Evolutionary conservation across 2,329 filamentous ascomycete genomes (phyloP).

Genomic region (Clarireedia monteithiana): DNA sequence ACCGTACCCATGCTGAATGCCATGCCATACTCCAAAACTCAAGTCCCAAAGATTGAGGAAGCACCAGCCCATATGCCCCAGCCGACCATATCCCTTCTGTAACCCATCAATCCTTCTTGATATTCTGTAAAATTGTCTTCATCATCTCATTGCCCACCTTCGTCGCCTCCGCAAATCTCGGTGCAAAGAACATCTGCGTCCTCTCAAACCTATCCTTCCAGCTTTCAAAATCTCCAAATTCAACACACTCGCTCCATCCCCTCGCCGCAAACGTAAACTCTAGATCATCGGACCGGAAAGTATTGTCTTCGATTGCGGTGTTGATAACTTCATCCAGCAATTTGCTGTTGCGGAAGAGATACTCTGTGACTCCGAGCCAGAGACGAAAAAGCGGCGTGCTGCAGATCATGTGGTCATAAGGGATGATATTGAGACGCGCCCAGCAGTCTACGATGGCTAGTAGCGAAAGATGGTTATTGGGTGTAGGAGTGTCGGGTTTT

Average conservation of each 20-base stretch:
- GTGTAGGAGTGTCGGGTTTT: conserved; percentile 47
- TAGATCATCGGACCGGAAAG: conserved; percentile 88
- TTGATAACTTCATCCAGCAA: conserved; percentile 79
- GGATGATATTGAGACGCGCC: conserved; percentile 86
- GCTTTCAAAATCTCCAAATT: conserved; percentile 83
- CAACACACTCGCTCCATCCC: conserved; percentile 92
- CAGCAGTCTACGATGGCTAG: conserved; percentile 98
- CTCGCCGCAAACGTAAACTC: conserved; percentile 97
- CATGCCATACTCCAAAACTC: background rate
- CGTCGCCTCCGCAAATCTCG: conserved; percentile 79
- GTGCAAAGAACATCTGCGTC: conserved; percentile 87
- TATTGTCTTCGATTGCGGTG: conserved; percentile 81
- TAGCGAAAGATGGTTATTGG: conserved; percentile 89
- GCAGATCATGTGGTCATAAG: conserved; percentile 99
- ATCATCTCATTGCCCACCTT: conserved; percentile 95
- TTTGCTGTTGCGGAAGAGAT: conserved; percentile 76
- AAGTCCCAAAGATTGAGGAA: background rate
- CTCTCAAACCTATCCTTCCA: conserved; percentile 87
- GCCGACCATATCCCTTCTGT: background rate
- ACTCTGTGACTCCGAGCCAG: conserved; percentile 95
- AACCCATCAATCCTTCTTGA: conserved; percentile 32
- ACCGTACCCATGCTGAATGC: too few species aligned
- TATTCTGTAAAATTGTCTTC: conserved; percentile 83
- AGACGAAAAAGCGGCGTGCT: conserved; percentile 95
- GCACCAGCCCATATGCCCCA: background rate